These are phyloP conservation scores for Neurospora pannonica DNA, from an alignment of 495 filamentous ascomycete species.

Conservation along the genomic window DNA sequence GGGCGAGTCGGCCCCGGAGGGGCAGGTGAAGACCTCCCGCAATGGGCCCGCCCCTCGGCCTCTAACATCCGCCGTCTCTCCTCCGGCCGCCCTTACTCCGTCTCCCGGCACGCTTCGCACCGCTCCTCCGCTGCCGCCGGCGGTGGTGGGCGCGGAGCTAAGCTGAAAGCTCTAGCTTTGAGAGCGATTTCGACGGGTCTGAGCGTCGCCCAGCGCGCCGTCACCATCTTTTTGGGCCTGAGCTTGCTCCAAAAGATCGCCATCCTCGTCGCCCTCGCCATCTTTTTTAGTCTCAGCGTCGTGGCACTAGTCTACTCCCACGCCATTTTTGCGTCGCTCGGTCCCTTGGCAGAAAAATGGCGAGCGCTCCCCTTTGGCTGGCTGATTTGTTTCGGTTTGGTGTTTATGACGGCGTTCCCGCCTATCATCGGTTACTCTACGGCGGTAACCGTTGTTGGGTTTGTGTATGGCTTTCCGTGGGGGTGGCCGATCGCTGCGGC, in stretches of 20 bases:
- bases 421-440: constrained; percentile 87
- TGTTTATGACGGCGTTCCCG: constrained; percentile 74
- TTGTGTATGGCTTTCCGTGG: constrained; percentile 86
- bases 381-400: constrained; percentile 68
- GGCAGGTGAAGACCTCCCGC: not conserved
- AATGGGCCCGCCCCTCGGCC: constrained; percentile 6
- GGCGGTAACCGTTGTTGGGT: constrained; percentile 76
- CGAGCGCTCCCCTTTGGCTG: constrained; percentile 59
- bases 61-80: constrained; percentile 6
- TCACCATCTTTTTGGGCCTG: constrained; percentile 32
- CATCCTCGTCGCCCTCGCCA: constrained; percentile 38
- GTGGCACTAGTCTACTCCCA: constrained; percentile 68
- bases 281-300: constrained; percentile 42
- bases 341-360: constrained; percentile 64
- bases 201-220: constrained; percentile 10
- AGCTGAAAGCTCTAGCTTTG: constrained; percentile 4
- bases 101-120: constrained; percentile 8
- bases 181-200: constrained; percentile 12
- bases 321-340: constrained; percentile 62
- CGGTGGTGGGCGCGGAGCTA: not conserved
- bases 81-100: constrained; percentile 6
- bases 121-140: constrained; percentile 1
- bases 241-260: constrained; percentile 52
- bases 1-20: not conserved
- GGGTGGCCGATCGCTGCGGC: constrained; percentile 82